Percentiles rank a stretch among this genome's conserved stretches.
phyloP scores from a whole-genome alignment of 1,284 basidiomycete species.

The Irpex rosettiformis region DNA sequence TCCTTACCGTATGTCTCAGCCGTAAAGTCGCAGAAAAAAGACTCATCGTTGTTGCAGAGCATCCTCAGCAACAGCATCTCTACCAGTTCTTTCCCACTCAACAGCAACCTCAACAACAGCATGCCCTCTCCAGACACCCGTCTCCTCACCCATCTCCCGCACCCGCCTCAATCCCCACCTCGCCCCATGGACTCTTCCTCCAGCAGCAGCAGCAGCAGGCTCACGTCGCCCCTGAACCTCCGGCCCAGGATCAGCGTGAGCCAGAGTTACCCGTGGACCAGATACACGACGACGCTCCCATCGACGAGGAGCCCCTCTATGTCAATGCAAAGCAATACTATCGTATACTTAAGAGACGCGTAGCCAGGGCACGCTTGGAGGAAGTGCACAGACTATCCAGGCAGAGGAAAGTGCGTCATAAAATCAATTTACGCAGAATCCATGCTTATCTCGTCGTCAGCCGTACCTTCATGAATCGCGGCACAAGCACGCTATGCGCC shows the following conservation, averaged over 20 bases:
- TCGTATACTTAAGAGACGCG: conserved; percentile 89
- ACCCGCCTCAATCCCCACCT: conserved; percentile 22
- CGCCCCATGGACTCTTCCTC: conserved; percentile 26
- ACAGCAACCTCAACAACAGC: conserved; percentile 18
- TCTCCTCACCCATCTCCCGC: conserved; percentile 26
- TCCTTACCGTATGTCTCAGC: conserved; percentile 35
- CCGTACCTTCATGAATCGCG: conserved; percentile 97
- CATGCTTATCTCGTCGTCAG: conserved; percentile 37
- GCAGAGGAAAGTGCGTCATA: conserved; percentile 75
- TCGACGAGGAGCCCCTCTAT: conserved; percentile 94
- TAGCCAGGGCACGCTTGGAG: conserved; percentile 84
- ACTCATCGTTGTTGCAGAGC: conserved; percentile 15
- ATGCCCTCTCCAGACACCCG: conserved; percentile 20
- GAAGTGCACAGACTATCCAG: conserved; percentile 89
- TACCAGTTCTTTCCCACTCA: conserved; percentile 20
- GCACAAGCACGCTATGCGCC: conserved; percentile 96
- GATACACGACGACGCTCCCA: conserved; percentile 33
- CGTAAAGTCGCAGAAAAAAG: conserved; percentile 2
- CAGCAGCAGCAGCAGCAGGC: conserved; percentile 21
- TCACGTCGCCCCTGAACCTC: conserved; percentile 14
- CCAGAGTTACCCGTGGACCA: conserved; percentile 29
- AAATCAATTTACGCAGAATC: background rate
- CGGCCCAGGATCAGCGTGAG: conserved; percentile 21
- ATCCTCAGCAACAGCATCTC: conserved; percentile 30
- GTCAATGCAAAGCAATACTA: conserved; percentile 98